Evolutionary conservation across 179 eudicot genomes (phyloP).

Genomic region (Patellifolia procumbens): DNA sequence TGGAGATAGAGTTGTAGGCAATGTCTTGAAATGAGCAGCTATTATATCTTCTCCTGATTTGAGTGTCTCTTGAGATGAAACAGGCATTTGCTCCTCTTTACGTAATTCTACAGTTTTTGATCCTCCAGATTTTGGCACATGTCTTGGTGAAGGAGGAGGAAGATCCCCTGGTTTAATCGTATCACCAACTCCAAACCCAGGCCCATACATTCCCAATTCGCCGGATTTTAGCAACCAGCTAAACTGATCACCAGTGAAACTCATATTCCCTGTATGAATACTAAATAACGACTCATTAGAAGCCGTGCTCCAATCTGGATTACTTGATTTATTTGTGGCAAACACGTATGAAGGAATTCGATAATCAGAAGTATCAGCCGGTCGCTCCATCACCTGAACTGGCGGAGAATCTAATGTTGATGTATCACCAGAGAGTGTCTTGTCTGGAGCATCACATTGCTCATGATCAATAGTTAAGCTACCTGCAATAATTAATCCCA

Average conservation of each 20-base stretch:
- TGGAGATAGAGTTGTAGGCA: constrained; percentile 13
- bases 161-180: constrained; percentile 47
- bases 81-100: constrained; percentile 24
- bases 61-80: neutral
- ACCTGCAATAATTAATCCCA: constrained; percentile 14
- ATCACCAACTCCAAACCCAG: no score
- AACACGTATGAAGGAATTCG: constrained; percentile 70
- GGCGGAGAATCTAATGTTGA: constrained; percentile 49
- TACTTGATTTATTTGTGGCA: constrained; percentile 46
- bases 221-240: constrained; percentile 37
- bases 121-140: constrained; percentile 11
- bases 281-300: constrained; percentile 82
- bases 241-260: constrained; percentile 63
- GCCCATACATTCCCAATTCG: constrained; percentile 32
- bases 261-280: constrained; percentile 68
- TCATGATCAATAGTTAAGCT: constrained; percentile 25
- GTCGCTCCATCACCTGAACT: constrained; percentile 56
- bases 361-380: constrained; percentile 28
- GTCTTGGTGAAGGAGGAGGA: constrained; percentile 19
- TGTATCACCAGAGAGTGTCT: neutral
- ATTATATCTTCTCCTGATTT: constrained; percentile 30
- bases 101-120: constrained; percentile 1
- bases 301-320: constrained; percentile 62
- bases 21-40: constrained; percentile 29
- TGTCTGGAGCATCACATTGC: neutral